A percentile compares a stretch with the other conserved stretches of the same genome.
These are phyloP conservation scores for Fomitiporia mediterranea DNA, from an alignment of 1,284 basidiomycete species.

Conservation along the genomic window DNA sequence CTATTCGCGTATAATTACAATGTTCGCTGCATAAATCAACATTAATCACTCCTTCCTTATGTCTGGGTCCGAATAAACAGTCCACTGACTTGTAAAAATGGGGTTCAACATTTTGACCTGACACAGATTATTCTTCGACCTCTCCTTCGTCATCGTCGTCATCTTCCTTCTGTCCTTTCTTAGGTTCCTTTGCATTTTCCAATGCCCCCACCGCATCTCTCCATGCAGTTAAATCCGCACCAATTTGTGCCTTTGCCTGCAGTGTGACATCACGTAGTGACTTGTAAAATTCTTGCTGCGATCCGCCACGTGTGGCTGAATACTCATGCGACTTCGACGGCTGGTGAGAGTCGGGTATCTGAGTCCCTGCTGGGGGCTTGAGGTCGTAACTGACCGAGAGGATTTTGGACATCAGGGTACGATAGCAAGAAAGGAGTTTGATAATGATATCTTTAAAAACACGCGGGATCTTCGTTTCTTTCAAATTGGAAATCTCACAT, in stretches of 20 bases:
- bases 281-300: conserved; percentile 45
- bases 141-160: conserved; percentile 36
- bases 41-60: neutral
- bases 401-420: conserved; percentile 32
- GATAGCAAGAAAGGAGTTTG: neutral
- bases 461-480: neutral
- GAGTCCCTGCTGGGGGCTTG: conserved; percentile 38
- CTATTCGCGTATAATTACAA: neutral
- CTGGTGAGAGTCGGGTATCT: conserved; percentile 26
- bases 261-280: conserved; percentile 45
- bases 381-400: conserved; percentile 49
- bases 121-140: conserved; percentile 32
- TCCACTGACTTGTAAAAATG: no score
- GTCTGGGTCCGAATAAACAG: no score
- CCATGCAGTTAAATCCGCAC: conserved; percentile 64
- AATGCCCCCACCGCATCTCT: conserved; percentile 59
- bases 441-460: neutral
- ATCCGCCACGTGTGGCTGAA: conserved; percentile 27
- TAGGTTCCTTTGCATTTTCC: conserved; percentile 45
- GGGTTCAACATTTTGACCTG: no score
- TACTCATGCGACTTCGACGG: conserved; percentile 36
- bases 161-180: conserved; percentile 33
- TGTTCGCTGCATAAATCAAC: neutral
- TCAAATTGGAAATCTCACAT: neutral
- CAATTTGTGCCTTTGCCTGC: conserved; percentile 47